A percentile compares a stretch with the other conserved stretches of the same genome.
These are phyloP conservation scores for Beauveria australis DNA, from an alignment of 2,329 filamentous ascomycete genomes.

Conservation along the genomic window DNA sequence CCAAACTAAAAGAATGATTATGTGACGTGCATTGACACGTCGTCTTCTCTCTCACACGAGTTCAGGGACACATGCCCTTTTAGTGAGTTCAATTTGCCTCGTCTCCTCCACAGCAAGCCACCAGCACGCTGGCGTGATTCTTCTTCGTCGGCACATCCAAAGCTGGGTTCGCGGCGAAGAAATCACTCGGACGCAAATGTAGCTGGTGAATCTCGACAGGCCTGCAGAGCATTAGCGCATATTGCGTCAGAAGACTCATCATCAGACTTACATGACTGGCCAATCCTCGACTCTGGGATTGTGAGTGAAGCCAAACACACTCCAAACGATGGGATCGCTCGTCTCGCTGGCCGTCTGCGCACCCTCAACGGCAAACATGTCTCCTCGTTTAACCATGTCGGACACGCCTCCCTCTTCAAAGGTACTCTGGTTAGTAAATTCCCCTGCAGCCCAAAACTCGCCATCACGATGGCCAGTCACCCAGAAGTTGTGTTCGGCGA, in stretches of 20 bases:
- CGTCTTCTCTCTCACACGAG: neutral
- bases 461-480: constrained; percentile 41
- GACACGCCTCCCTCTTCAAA: constrained; percentile 34
- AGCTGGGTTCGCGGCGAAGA: constrained; percentile 38
- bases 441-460: constrained; percentile 42
- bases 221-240: constrained; percentile 22
- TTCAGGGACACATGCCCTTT: neutral
- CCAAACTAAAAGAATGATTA: neutral
- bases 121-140: constrained; percentile 33
- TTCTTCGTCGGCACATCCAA: constrained; percentile 31
- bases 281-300: constrained; percentile 41
- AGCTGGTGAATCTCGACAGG: constrained; percentile 40
- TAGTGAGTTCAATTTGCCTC: neutral
- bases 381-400: constrained; percentile 38
- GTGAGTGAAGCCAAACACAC: constrained; percentile 40
- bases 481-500: constrained; percentile 39
- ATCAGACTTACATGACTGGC: constrained; percentile 39
- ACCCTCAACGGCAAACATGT: constrained; percentile 34
- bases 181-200: constrained; percentile 36
- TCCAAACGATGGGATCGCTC: constrained; percentile 35
- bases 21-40: neutral
- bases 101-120: constrained; percentile 24
- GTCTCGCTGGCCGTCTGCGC: constrained; percentile 15
- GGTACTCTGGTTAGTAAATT: constrained; percentile 42
- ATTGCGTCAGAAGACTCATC: neutral